A percentile compares a stretch with the other conserved stretches of the same genome.
Evolutionary conservation across 1,284 basidiomycete species (phyloP).

Genomic region (Trichosporon coremiiforme): DNA sequence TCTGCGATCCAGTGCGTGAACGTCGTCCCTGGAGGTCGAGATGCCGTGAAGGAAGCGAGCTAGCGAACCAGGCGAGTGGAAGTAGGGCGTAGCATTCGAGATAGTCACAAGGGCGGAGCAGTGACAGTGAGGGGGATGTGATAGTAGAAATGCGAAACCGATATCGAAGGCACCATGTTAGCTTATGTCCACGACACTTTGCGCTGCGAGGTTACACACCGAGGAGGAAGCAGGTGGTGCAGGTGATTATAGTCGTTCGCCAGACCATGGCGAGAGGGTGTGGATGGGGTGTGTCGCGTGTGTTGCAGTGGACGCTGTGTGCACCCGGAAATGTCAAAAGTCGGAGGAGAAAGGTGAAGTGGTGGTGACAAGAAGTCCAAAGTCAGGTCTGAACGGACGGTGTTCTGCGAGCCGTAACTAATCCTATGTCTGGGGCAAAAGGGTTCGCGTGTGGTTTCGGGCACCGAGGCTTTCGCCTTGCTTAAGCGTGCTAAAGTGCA

Average conservation of each 20-base stretch:
- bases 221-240: slow-evolving; percentile 51
- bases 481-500: not conserved
- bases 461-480: not conserved
- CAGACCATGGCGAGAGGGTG: slow-evolving; percentile 43
- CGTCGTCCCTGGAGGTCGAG: slow-evolving; percentile 44
- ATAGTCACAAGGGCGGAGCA: not conserved
- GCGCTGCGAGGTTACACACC: slow-evolving; percentile 34
- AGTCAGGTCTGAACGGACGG: not conserved
- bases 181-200: not conserved
- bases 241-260: slow-evolving; percentile 48
- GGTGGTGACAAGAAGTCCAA: not conserved
- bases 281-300: not conserved
- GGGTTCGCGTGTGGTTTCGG: not conserved
- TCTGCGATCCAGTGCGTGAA: slow-evolving; percentile 56
- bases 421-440: slow-evolving; percentile 4
- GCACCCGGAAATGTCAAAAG: not conserved
- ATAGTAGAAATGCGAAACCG: not conserved
- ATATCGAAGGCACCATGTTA: not conserved
- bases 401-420: not conserved
- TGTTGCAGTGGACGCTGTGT: not conserved
- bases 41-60: not conserved
- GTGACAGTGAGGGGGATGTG: not conserved
- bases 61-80: not conserved
- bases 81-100: not conserved
- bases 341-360: not conserved